Base-by-base conservation (phyloP, 306 rosid species). In the Dicorynia guianensis region DNA sequence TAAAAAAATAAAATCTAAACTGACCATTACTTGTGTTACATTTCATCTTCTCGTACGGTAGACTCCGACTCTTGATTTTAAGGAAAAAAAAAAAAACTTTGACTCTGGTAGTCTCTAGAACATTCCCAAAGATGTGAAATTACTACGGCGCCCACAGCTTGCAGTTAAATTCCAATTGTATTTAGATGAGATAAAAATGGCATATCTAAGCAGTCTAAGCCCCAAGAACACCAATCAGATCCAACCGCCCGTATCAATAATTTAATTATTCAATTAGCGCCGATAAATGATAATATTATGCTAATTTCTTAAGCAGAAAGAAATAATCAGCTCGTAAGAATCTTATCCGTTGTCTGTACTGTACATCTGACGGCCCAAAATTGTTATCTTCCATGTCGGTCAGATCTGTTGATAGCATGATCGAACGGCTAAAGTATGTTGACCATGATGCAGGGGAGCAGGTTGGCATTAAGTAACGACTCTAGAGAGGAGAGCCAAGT, bases 301-400 rank as follows among this genome's bases (percentile, higher is more conserved):
- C 15, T 3, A 46, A 46, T 44, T 14, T 1, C 74, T 57, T 35
- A 15, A 35, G 74, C 48, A 3, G 47, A 10, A 50, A 69, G 63
- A 5, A 50, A 69, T 7, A 11, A 36, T 18, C 15, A 38, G 12
- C 48, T 8, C 46, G 17, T 49, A 35, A 15, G 15, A 44, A 48
- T 67, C 60, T 10, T 15, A 47, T 15, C 61, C 47, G 35, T 35
- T 15, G 35, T 49, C 25, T 8, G 47, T 50, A 18, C 12, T n/a
- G n/a, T n/a, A n/a, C n/a, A 69, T 69, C 74, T 11, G 19, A 69
- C 50, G 74, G 74, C 38, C 42, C 2, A 1, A 2, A 7, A 15
- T 69, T 11, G n/a, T 36, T 11, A 11, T 38, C 5, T 3, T 0
- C 14, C 5, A 0, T 9, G 5, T 5, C 74, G n/a, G 49, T 11